These are phyloP conservation scores for Ophiorrhiza pumila DNA, from an alignment of 257 asterid species.

Conservation along the genomic window DNA sequence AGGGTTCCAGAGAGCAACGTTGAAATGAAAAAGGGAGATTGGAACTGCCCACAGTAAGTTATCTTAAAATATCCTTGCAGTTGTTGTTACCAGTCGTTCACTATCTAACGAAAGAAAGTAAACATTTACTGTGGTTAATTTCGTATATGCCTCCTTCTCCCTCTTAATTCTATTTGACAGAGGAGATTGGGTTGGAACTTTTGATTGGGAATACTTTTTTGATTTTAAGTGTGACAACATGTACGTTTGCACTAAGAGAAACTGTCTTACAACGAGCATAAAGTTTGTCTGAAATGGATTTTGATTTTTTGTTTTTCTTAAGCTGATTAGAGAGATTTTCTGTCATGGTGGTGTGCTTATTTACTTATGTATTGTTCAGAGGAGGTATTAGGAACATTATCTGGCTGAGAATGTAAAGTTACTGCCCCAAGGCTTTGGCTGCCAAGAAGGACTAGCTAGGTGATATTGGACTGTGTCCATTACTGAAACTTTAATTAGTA, in stretches of 20 bases:
- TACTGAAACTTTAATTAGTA: not conserved
- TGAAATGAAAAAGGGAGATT: conserved; percentile 73
- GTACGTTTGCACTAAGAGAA: not conserved
- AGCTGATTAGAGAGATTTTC: too few relatives aligned
- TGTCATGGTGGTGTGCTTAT: not conserved
- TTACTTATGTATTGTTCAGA: not conserved
- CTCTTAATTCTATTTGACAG: not conserved
- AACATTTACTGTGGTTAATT: not conserved
- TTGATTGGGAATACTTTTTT: not conserved
- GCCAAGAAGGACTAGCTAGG: not conserved
- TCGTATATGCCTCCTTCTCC: not conserved
- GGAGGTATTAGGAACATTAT: not conserved
- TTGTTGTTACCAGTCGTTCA: not conserved
- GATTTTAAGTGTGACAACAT: too few relatives aligned
- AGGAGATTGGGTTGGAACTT: not conserved
- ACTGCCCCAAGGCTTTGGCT: not conserved
- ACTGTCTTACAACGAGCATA: not conserved
- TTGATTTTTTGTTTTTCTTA: not conserved
- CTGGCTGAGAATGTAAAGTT: not conserved
- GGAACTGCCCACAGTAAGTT: conserved; percentile 77
- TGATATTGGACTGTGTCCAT: too few relatives aligned
- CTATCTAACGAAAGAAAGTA: not conserved
- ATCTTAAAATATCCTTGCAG: not conserved
- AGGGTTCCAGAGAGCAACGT: conserved; percentile 18
- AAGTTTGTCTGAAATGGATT: not conserved